These are phyloP conservation scores for Posidonia australis DNA, from an alignment of 106 monocot species.

Conservation along the genomic window DNA sequence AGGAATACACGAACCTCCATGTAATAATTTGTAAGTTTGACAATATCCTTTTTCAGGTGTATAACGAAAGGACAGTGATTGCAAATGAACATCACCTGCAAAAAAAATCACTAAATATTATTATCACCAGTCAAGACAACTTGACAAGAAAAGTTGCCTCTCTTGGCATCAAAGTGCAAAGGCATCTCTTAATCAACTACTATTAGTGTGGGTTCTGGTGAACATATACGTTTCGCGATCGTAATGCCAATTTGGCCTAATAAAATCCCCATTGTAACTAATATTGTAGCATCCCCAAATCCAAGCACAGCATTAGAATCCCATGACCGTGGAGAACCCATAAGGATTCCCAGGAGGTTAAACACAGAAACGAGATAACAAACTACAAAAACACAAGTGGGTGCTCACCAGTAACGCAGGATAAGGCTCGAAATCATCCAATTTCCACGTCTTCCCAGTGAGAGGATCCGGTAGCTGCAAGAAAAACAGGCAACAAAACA, in stretches of 20 bases:
- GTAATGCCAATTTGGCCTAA: too few relatives aligned
- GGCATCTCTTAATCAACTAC: too few relatives aligned
- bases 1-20: conserved; percentile 40
- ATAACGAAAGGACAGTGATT: conserved; percentile 97
- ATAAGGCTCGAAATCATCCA: conserved; percentile 81
- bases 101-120: conserved; percentile 11
- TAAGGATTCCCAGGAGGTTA: too few relatives aligned
- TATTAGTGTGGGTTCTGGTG: too few relatives aligned
- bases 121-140: too few relatives aligned
- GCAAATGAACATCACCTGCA: conserved; percentile 98
- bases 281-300: too few relatives aligned
- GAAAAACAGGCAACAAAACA: not conserved
- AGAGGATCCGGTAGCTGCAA: conserved; percentile 82
- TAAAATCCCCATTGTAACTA: too few relatives aligned
- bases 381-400: not conserved
- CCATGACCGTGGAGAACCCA: too few relatives aligned
- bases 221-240: too few relatives aligned
- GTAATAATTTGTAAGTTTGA: conserved; percentile 75
- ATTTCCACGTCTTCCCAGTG: conserved; percentile 65
- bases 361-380: not conserved
- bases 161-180: too few relatives aligned
- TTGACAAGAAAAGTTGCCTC: too few relatives aligned
- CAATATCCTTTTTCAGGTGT: conserved; percentile 82
- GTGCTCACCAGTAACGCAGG: conserved; percentile 68
- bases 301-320: too few relatives aligned